Percentiles rank a stretch among this genome's conserved stretches.
phyloP scores from a whole-genome alignment of 371 early-diverging fungal genomes.

The Rhizomucor pusillus region DNA sequence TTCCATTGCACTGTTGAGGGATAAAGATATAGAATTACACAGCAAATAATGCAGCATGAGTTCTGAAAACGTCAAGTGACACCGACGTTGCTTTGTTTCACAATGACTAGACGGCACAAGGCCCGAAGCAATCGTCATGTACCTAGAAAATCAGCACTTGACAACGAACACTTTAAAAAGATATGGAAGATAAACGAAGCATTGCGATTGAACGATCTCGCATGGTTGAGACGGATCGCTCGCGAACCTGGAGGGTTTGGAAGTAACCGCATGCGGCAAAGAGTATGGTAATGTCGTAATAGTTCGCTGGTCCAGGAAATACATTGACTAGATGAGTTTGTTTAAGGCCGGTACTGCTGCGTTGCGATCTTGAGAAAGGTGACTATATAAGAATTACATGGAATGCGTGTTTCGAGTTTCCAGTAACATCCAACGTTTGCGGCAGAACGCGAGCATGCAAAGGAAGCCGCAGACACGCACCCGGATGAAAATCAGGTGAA shows the following conservation, averaged over 20 bases:
- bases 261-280: constrained; percentile 44
- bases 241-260: constrained; percentile 50
- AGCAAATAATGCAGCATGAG: no score
- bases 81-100: no score
- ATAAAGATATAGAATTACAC: no score
- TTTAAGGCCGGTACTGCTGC: constrained; percentile 50
- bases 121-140: constrained; percentile 7
- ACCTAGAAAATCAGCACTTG: constrained; percentile 24
- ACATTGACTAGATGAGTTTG: neutral
- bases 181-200: constrained; percentile 51
- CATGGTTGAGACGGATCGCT: constrained; percentile 45
- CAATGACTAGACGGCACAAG: constrained; percentile 25
- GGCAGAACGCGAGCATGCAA: neutral
- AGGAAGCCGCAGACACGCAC: neutral
- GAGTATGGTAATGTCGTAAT: constrained; percentile 48
- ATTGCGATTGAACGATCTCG: constrained; percentile 41
- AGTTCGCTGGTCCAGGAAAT: neutral
- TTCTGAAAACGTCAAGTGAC: no score
- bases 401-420: neutral
- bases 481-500: neutral
- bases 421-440: no score
- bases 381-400: no score
- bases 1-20: no score
- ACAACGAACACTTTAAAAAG: constrained; percentile 34
- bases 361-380: constrained; percentile 12